Evolutionary conservation across 495 filamentous ascomycete species (phyloP).

Genomic region (Terfezia boudieri): DNA sequence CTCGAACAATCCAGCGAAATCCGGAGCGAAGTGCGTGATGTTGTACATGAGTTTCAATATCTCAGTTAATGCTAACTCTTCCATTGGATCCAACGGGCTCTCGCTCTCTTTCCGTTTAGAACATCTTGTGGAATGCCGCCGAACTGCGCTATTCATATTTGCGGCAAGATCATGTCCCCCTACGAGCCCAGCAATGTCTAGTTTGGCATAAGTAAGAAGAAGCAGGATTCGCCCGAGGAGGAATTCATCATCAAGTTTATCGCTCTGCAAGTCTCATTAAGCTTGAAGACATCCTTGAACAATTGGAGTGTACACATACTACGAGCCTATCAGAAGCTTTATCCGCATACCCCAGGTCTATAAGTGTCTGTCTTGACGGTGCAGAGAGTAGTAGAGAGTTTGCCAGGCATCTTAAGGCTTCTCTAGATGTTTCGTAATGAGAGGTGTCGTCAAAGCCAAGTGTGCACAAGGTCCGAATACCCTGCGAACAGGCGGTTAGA

Average conservation of each 20-base stretch:
- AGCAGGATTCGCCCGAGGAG: conserved; percentile 63
- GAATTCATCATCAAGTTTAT: conserved; percentile 74
- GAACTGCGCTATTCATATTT: neutral
- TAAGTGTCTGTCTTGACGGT: conserved; percentile 54
- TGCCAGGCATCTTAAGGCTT: conserved; percentile 67
- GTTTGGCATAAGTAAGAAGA: conserved; percentile 57
- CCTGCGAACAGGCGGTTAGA: no score
- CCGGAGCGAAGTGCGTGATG: conserved; percentile 46
- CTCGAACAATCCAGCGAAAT: conserved; percentile 12
- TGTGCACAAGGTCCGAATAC: no score
- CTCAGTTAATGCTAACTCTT: conserved; percentile 59
- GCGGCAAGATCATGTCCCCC: conserved; percentile 42
- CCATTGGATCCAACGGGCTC: conserved; percentile 32
- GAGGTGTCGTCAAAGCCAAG: no score
- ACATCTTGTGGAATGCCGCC: neutral
- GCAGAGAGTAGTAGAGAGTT: conserved; percentile 59
- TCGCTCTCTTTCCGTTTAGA: neutral
- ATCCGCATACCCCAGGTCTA: conserved; percentile 50
- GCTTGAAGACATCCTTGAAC: neutral
- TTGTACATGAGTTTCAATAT: conserved; percentile 81
- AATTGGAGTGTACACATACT: conserved; percentile 19
- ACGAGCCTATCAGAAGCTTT: conserved; percentile 52
- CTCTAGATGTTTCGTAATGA: conserved; percentile 33
- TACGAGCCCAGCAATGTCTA: conserved; percentile 46
- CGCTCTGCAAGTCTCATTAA: conserved; percentile 23